A percentile compares a stretch with the other conserved stretches of the same genome.
Conservation (phyloP, 208 protist species). For the Naegleria fowleri region DNA sequence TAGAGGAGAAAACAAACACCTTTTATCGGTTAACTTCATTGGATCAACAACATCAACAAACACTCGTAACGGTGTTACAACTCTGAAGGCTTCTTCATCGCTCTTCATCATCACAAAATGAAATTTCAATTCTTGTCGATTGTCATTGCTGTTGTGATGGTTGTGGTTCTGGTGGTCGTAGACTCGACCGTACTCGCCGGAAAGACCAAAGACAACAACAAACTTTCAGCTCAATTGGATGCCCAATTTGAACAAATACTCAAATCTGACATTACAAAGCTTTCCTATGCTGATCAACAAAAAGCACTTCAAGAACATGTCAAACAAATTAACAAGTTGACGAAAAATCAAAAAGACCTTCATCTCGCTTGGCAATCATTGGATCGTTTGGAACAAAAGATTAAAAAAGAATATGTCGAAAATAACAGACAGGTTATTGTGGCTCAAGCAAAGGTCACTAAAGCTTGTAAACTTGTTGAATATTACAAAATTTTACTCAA, state of each 20-base stretch:
- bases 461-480: neutral
- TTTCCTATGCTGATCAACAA: constrained; percentile 1
- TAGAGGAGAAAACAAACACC: too few relatives aligned
- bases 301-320: neutral
- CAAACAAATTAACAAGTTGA: neutral
- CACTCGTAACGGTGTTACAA: too few relatives aligned
- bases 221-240: neutral
- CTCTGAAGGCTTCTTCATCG: too few relatives aligned
- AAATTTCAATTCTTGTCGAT: too few relatives aligned
- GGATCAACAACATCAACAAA: too few relatives aligned
- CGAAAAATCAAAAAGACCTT: neutral
- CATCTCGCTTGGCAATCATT: neutral
- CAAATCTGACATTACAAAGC: neutral
- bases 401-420: neutral
- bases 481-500: neutral
- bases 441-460: neutral
- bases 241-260: neutral
- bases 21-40: too few relatives aligned
- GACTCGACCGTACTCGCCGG: too few relatives aligned
- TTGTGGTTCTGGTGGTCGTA: too few relatives aligned
- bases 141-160: too few relatives aligned
- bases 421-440: neutral
- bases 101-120: too few relatives aligned
- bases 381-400: neutral
- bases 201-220: too few relatives aligned